phyloP scores from a whole-genome alignment of 1,139 yeast species.

The Blastobotrys elegans region DNA sequence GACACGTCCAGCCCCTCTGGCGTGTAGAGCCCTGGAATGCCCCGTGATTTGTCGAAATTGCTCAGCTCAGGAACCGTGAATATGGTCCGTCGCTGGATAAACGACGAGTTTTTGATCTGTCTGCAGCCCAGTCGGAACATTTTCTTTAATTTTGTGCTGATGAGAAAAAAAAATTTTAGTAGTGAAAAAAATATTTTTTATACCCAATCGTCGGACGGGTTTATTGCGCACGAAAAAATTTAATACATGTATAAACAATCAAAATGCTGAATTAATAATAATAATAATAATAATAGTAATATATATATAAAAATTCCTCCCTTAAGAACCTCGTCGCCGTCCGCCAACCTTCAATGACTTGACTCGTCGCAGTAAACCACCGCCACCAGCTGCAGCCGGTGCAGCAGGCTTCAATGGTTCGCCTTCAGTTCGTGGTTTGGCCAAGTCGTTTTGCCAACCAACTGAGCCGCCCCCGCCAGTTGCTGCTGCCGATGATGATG shows the following conservation, averaged over 20 bases:
- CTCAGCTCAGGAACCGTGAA: slow-evolving; percentile 33
- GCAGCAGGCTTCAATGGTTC: not conserved
- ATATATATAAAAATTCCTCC: not conserved
- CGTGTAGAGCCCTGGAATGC: slow-evolving; percentile 70
- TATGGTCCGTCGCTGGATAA: slow-evolving; percentile 12
- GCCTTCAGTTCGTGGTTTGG: slow-evolving; percentile 6
- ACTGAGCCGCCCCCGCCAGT: no score
- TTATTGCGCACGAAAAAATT: no score
- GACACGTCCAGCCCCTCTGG: slow-evolving; percentile 64
- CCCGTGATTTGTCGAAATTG: slow-evolving; percentile 37
- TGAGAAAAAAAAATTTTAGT: not conserved
- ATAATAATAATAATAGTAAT: not conserved
- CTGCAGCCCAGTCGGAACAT: not conserved
- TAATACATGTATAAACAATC: not conserved
- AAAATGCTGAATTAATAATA: not conserved
- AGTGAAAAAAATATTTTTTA: slow-evolving; percentile 5
- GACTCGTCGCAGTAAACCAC: slow-evolving; percentile 70
- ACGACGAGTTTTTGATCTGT: not conserved
- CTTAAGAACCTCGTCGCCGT: slow-evolving; percentile 16
- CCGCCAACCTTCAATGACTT: slow-evolving; percentile 69
- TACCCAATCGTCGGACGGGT: no score
- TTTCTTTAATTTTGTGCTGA: not conserved
- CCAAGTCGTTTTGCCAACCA: slow-evolving; percentile 3
- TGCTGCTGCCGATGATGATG: not conserved
- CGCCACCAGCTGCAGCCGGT: slow-evolving; percentile 15